These are phyloP conservation scores for Yarrowia osloensis DNA, from an alignment of 805 yeast species.

Conservation along the genomic window DNA sequence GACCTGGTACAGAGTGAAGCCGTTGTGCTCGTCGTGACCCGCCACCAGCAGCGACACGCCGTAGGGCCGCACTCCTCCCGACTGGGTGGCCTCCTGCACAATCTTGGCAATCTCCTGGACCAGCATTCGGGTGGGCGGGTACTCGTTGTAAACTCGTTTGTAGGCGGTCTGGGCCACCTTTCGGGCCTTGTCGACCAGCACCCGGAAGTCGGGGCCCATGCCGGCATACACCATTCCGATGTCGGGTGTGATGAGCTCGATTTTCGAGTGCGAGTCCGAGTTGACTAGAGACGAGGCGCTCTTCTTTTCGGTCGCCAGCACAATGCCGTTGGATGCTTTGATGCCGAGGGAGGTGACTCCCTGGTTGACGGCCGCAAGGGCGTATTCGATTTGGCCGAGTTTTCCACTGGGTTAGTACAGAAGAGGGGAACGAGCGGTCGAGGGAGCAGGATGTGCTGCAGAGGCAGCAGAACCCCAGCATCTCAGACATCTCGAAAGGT, in stretches of 20 bases:
- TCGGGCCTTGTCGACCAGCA: slow-evolving; percentile 89
- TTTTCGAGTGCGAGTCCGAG: slow-evolving; percentile 72
- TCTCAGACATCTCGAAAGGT: too few species aligned
- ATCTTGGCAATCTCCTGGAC: slow-evolving; percentile 94
- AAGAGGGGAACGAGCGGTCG: background rate
- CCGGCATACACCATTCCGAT: slow-evolving; percentile 97
- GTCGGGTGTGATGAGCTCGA: slow-evolving; percentile 85
- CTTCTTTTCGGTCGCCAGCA: slow-evolving; percentile 94
- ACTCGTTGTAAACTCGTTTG: slow-evolving; percentile 90
- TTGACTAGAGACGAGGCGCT: slow-evolving; percentile 76
- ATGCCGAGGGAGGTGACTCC: slow-evolving; percentile 97
- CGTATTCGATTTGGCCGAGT: slow-evolving; percentile 96
- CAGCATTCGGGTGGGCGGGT: slow-evolving; percentile 92
- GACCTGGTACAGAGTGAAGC: slow-evolving; percentile 87
- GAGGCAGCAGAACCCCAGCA: too few species aligned
- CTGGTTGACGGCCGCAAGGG: slow-evolving; percentile 94
- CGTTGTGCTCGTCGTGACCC: slow-evolving; percentile 80
- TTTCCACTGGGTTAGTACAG: slow-evolving; percentile 69
- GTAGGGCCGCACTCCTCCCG: slow-evolving; percentile 98
- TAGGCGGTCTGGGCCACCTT: slow-evolving; percentile 90
- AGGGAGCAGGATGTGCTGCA: too few species aligned
- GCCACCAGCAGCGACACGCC: slow-evolving; percentile 95
- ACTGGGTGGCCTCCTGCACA: slow-evolving; percentile 98
- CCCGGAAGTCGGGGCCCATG: slow-evolving; percentile 98
- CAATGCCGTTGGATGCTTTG: slow-evolving; percentile 92